phyloP scores from a whole-genome alignment of 768 basidiomycete species.

The Crepidotus variabilis region DNA sequence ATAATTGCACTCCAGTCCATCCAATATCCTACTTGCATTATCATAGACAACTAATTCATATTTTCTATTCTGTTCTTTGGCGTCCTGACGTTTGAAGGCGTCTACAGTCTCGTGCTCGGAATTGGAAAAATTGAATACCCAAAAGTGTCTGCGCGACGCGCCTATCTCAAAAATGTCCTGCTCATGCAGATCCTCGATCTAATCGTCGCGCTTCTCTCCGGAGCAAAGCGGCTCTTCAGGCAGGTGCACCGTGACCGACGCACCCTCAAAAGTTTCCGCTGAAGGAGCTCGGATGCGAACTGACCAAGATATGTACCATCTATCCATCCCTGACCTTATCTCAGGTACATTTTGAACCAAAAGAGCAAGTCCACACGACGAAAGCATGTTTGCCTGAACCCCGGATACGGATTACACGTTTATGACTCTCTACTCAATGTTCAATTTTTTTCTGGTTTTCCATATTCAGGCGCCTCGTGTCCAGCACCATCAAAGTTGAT shows the following conservation, averaged over 20 bases:
- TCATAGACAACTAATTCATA: conserved; percentile 1
- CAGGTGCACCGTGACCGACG: conserved; percentile 1
- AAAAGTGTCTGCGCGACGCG: background rate
- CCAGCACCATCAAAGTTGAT: conserved; percentile 22
- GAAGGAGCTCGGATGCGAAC: conserved; percentile 1
- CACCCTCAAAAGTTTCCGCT: background rate
- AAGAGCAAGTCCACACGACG: conserved; percentile 59
- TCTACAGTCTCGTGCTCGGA: no score
- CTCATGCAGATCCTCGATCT: background rate
- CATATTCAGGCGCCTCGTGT: conserved; percentile 50
- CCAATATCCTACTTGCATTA: background rate
- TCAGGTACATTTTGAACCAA: conserved; percentile 51
- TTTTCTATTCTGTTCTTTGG: background rate
- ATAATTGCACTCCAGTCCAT: background rate
- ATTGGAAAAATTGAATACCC: no score
- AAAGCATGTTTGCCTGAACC: conserved; percentile 64
- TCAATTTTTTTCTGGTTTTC: conserved; percentile 52
- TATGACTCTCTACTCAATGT: conserved; percentile 39
- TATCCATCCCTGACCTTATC: conserved; percentile 35
- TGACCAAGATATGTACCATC: conserved; percentile 11
- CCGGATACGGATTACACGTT: conserved; percentile 69
- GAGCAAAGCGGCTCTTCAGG: background rate
- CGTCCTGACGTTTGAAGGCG: background rate
- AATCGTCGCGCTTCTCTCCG: background rate
- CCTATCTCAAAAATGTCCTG: background rate